phyloP scores from a whole-genome alignment of 306 rosid species.

The Oemleria cerasiformis region DNA sequence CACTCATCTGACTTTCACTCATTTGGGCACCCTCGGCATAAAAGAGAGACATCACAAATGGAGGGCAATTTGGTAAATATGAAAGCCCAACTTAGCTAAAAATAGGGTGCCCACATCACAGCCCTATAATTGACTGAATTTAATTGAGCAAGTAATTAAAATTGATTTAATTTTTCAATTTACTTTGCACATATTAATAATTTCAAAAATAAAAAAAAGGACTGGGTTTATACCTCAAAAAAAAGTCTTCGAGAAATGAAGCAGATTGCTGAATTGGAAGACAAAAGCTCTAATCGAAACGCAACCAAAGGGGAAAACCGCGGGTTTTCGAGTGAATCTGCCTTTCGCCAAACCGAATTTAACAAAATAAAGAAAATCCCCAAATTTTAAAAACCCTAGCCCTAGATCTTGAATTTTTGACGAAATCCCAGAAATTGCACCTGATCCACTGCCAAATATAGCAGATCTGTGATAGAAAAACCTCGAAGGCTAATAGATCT shows the following conservation, averaged over 20 bases:
- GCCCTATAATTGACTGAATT: no score
- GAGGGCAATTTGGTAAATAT: conserved; percentile 13
- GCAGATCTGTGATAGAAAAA: conserved; percentile 2
- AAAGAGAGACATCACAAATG: background rate
- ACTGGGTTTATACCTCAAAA: conserved; percentile 35
- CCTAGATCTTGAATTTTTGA: conserved; percentile 38
- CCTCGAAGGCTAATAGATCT: background rate
- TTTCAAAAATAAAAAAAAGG: conserved; percentile 5
- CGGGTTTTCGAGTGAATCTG: conserved; percentile 13
- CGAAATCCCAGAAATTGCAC: conserved; percentile 12
- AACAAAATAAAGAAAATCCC: conserved; percentile 40
- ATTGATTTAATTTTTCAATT: background rate
- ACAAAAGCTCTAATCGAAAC: conserved; percentile 7
- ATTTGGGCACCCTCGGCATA: background rate
- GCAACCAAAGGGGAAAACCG: conserved; percentile 12
- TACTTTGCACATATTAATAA: background rate
- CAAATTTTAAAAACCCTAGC: conserved; percentile 58
- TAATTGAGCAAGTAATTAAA: background rate
- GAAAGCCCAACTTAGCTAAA: background rate
- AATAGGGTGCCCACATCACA: background rate
- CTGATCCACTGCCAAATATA: conserved; percentile 16
- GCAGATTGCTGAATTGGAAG: conserved; percentile 29
- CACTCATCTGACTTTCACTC: background rate
- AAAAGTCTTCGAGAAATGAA: conserved; percentile 26
- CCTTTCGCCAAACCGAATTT: conserved; percentile 37